Conservation (phyloP, 2,329 filamentous ascomycete species). For the Acephala macrosclerotiorum region DNA sequence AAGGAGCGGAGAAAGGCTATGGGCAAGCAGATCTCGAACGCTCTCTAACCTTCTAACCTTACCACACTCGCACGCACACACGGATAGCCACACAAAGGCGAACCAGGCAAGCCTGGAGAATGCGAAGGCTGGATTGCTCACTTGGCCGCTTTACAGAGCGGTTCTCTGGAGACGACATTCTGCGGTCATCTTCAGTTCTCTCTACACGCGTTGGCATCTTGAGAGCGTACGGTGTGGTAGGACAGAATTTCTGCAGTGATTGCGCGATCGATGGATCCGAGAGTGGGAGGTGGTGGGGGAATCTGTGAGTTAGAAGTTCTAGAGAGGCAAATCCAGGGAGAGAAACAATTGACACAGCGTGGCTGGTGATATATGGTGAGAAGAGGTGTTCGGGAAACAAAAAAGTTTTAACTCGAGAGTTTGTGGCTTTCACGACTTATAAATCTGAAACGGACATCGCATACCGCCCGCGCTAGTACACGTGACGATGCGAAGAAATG, state of each 20-base stretch:
- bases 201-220: conserved; percentile 21
- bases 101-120: background rate
- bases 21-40: background rate
- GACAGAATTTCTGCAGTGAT: conserved; percentile 4
- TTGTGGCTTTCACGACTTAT: background rate
- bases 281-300: background rate
- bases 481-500: background rate
- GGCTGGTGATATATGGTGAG: background rate
- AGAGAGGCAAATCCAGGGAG: background rate
- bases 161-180: conserved; percentile 38
- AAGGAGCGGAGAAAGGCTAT: background rate
- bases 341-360: background rate
- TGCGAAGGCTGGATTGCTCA: conserved; percentile 33
- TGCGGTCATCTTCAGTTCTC: conserved; percentile 19
- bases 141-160: conserved; percentile 42
- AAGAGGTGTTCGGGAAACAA: background rate
- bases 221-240: background rate
- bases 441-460: conserved; percentile 6
- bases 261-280: background rate
- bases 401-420: too few species aligned
- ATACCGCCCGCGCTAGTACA: background rate
- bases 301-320: background rate
- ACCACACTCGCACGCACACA: background rate
- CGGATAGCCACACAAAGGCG: background rate
- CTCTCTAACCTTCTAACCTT: background rate